Percentiles rank a stretch among this genome's conserved stretches.
These are phyloP conservation scores for Spatholobus suberectus DNA, from an alignment of 306 rosid species.

Conservation along the genomic window DNA sequence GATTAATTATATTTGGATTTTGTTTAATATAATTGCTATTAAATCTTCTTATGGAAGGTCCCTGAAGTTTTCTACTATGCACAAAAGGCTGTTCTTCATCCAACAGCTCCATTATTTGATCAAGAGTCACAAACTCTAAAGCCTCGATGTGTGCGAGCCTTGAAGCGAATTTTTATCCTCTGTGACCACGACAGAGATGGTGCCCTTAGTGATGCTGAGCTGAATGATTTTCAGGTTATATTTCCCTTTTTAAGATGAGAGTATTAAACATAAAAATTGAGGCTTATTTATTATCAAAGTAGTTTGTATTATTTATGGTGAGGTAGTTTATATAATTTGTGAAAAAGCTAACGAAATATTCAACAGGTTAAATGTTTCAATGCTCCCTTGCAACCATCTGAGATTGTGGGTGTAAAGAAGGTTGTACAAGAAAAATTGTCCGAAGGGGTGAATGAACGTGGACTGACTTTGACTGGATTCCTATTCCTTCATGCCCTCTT, in stretches of 20 bases:
- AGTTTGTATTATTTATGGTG: constrained; percentile 26
- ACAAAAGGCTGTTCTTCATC: constrained; percentile 98
- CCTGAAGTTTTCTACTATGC: constrained; percentile 99
- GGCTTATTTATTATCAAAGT: background rate
- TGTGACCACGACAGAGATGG: constrained; percentile 97
- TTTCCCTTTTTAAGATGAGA: background rate
- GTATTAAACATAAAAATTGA: constrained; percentile 20
- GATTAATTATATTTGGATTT: constrained; percentile 23
- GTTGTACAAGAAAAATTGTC: constrained; percentile 90
- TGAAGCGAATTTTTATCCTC: constrained; percentile 92
- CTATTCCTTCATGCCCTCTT: constrained; percentile 97
- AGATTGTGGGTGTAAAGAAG: constrained; percentile 88
- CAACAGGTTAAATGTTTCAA: constrained; percentile 95
- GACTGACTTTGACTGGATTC: constrained; percentile 96
- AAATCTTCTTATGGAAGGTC: constrained; percentile 60
- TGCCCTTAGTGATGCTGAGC: constrained; percentile 64
- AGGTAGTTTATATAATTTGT: background rate
- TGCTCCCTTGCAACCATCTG: constrained; percentile 97
- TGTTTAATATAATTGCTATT: constrained; percentile 27
- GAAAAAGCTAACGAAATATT: constrained; percentile 41
- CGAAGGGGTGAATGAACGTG: constrained; percentile 97
- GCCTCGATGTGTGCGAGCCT: constrained; percentile 93
- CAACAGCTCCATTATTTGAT: constrained; percentile 95
- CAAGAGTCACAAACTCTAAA: constrained; percentile 95
- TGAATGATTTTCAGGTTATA: constrained; percentile 55